phyloP scores from a whole-genome alignment of 129 eudicot species.

The Deinandra increscens region DNA sequence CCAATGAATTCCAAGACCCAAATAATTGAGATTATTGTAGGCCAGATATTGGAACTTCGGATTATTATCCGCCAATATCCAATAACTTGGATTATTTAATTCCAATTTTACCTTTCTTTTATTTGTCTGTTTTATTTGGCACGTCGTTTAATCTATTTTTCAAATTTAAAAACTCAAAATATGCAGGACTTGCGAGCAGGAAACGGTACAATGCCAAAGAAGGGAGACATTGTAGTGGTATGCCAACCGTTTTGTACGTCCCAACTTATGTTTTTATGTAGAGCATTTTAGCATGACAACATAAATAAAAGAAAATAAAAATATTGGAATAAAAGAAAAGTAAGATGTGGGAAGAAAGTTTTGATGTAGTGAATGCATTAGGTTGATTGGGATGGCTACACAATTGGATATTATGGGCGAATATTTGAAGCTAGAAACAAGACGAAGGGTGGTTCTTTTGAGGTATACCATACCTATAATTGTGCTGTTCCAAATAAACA shows the following conservation, averaged over 20 bases:
- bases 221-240: slow-evolving; percentile 90
- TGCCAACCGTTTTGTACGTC: slow-evolving; percentile 33
- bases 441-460: slow-evolving; percentile 98
- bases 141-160: not conserved
- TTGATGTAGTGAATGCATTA: slow-evolving; percentile 31
- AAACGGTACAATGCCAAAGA: slow-evolving; percentile 70
- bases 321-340: not conserved
- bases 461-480: slow-evolving; percentile 48
- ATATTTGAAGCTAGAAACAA: slow-evolving; percentile 99
- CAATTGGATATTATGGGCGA: slow-evolving; percentile 97
- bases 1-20: too few species aligned
- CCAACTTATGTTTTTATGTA: slow-evolving; percentile 19
- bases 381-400: slow-evolving; percentile 99
- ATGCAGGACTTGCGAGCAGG: slow-evolving; percentile 87
- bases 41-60: too few species aligned
- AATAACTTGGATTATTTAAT: too few species aligned
- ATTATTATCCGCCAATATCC: too few species aligned
- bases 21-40: too few species aligned
- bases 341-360: slow-evolving; percentile 7
- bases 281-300: not conserved
- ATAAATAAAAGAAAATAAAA: not conserved
- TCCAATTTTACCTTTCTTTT: too few species aligned
- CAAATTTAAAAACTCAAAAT: slow-evolving; percentile 23
- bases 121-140: slow-evolving; percentile 8
- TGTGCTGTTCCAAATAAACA: not conserved